These are phyloP conservation scores for Bruguiera parviflora DNA, from an alignment of 345 rosid species.

Conservation along the genomic window DNA sequence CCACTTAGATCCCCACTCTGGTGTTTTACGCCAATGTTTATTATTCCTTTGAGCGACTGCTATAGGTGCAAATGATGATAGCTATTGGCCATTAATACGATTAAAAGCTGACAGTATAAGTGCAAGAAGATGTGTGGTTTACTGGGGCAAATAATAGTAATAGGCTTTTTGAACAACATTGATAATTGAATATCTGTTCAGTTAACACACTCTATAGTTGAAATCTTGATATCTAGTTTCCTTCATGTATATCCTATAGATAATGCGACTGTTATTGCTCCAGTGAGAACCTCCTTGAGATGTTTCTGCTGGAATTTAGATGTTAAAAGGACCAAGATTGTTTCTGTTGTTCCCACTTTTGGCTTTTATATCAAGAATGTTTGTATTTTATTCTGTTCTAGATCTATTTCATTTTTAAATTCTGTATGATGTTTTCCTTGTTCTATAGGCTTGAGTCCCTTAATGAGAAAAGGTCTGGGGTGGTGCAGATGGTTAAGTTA, in stretches of 20 bases:
- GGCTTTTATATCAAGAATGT: no score
- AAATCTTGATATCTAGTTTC: not conserved
- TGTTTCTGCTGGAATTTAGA: not conserved
- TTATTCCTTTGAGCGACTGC: not conserved
- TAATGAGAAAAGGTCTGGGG: constrained; percentile 86
- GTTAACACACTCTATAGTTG: not conserved
- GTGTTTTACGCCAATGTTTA: not conserved
- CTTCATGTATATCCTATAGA: not conserved
- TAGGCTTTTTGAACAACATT: no score
- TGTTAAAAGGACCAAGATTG: not conserved
- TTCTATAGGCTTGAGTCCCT: constrained; percentile 70
- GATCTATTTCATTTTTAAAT: not conserved
- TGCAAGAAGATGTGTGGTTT: not conserved
- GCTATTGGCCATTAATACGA: not conserved
- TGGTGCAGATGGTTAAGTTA: constrained; percentile 95
- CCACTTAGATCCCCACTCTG: not conserved
- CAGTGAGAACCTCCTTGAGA: not conserved
- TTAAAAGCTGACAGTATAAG: not conserved
- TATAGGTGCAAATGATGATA: not conserved
- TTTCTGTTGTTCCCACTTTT: not conserved
- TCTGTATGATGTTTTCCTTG: not conserved
- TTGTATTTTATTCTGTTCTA: not conserved
- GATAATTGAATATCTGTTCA: no score
- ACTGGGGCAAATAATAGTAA: no score
- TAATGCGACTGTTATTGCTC: not conserved